phyloP scores from a whole-genome alignment of 2,329 filamentous ascomycete genomes.

The Thelonectria olida region DNA sequence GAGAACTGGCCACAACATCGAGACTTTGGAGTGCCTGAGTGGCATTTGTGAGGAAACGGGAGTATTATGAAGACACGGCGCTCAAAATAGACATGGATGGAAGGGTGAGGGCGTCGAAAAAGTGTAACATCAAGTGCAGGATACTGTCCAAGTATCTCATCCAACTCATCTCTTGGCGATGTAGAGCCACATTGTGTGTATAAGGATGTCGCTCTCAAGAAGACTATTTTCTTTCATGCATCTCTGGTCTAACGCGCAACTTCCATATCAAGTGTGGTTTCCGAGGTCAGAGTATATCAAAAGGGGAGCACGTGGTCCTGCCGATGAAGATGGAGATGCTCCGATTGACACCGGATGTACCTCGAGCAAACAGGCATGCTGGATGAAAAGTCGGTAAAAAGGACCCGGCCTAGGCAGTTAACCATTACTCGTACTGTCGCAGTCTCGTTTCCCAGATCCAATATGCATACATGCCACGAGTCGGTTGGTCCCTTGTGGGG shows the following conservation, averaged over 20 bases:
- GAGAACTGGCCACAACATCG: slow-evolving; percentile 53
- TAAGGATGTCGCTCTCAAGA: slow-evolving; percentile 2
- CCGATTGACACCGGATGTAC: background rate
- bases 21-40: slow-evolving; percentile 53
- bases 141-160: background rate
- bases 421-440: background rate
- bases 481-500: slow-evolving; percentile 27
- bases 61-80: background rate
- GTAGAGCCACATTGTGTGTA: slow-evolving; percentile 14
- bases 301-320: background rate
- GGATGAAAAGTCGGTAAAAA: background rate
- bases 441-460: no score
- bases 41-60: slow-evolving; percentile 45
- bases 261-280: no score
- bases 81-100: background rate
- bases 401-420: no score
- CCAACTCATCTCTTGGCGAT: slow-evolving; percentile 11
- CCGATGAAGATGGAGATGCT: background rate
- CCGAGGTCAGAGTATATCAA: no score
- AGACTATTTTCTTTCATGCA: background rate
- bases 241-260: no score
- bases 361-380: background rate
- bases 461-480: no score
- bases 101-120: slow-evolving; percentile 3
- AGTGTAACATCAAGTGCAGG: background rate